Conservation (phyloP, 2,329 filamentous ascomycete species). For the Scytalidium lignicola region DNA sequence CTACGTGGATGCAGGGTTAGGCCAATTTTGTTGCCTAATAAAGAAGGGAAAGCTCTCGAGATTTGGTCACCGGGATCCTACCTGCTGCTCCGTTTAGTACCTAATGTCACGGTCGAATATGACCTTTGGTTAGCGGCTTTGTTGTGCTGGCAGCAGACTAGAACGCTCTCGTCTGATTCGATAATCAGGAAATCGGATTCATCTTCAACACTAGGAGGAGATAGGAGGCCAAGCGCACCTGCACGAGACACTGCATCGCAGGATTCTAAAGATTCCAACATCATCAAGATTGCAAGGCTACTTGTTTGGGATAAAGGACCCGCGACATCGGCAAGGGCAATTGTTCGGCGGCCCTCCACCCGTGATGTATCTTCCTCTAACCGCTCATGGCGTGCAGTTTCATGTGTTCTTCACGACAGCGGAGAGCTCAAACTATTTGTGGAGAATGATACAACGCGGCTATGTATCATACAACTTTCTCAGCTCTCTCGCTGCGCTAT, state of each 20-base stretch:
- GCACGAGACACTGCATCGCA: constrained; percentile 40
- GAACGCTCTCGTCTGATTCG: constrained; percentile 29
- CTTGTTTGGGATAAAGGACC: constrained; percentile 82
- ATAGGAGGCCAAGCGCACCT: constrained; percentile 25
- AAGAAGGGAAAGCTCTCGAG: constrained; percentile 46
- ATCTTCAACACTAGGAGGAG: constrained; percentile 3
- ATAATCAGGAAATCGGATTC: not conserved
- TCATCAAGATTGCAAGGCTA: constrained; percentile 93
- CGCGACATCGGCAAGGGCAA: constrained; percentile 45
- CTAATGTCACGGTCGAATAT: constrained; percentile 59
- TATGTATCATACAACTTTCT: constrained; percentile 81
- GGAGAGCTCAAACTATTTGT: constrained; percentile 88
- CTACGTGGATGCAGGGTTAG: constrained; percentile 68
- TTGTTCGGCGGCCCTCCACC: constrained; percentile 48
- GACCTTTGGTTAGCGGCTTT: constrained; percentile 78
- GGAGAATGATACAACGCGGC: constrained; percentile 73
- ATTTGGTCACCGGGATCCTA: constrained; percentile 48
- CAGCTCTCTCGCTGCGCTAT: constrained; percentile 86
- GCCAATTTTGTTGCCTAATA: constrained; percentile 43
- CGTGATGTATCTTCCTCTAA: constrained; percentile 47
- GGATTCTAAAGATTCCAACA: constrained; percentile 71
- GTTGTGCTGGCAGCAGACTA: constrained; percentile 75
- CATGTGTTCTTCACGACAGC: constrained; percentile 90
- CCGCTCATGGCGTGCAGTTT: constrained; percentile 79
- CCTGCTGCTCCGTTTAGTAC: constrained; percentile 60